Evolutionary conservation across 345 rosid genomes (phyloP), one percentile per base, ranked within the genome.

Genomic region (Pistacia atlantica): DNA sequence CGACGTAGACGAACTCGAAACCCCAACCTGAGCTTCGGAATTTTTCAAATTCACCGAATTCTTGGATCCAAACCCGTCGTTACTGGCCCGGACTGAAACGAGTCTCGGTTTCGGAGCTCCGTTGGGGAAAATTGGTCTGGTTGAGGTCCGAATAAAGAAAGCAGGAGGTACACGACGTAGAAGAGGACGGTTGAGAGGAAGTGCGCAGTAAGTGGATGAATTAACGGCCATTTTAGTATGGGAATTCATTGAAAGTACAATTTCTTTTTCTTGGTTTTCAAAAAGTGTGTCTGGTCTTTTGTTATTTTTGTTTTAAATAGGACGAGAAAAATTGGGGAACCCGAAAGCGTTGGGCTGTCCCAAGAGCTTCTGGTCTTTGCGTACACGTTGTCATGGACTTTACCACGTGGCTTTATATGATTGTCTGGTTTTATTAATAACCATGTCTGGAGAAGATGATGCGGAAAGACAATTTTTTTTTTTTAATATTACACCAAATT

Each of bases 1-100:
- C 1, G 97, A 68, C 31, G 88, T 67, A 0, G 91, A 86, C 20
- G 90, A 80, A 69, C 42, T 59, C 10, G 87, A 74, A 31, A 85
- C 74, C 4, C 55, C 77, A 2, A 22, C 57, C 33, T 79, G 58
- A 67, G 75, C 82, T 8, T 75, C 85, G 25, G 81, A 25, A 31
- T 85, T 78, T 22, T 69, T 65, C 55, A 80, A 62, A 49, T 82
- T 79, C 54, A 56, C 56, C n/a, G 79, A 58, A 45, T 52, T 82
- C 38, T 55, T 46, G 51, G 85, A 79, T 25, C 84, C 80, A 52
- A 76, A 16, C 18, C 83, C 86, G 54, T 79, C 88, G 31, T 78
- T 78, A 67, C 78, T 88, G 46, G 86, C 88, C 65, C 84, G 90
- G 60, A 85, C 82, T 4, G 82, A 77, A 69, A 89, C 66, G 86